Evolutionary conservation across 75 land plant species (phyloP), one percentile per base, ranked within the genome.

Genomic region (Cryptomeria japonica): DNA sequence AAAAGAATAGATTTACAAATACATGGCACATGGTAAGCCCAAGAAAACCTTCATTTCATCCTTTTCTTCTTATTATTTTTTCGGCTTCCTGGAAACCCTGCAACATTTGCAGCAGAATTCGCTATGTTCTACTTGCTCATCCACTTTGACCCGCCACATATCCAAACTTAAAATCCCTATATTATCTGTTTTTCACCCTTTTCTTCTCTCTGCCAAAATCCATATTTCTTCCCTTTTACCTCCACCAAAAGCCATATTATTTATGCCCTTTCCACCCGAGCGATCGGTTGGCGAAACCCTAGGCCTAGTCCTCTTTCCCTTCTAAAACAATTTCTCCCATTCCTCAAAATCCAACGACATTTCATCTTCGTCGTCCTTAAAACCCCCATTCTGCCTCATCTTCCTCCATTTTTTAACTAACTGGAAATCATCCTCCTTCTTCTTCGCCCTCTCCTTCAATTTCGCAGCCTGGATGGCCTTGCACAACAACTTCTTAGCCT

Each of bases 391-490:
- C 86, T 95, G 93, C 85, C 99, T 90, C 88, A 94, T 95, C 86
- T 98, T 98, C 87, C 98, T 92, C 99, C 99, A 98, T 79, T 97
- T 98, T 89, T 98, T 98, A 47, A 98, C 99, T 7, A 93, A 89
- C 87, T 97, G 99, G 25, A 98, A 94, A 25, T 95, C 95, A 14
- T 96, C 89, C 87, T 98, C 97, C 91, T 98, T 98, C 93, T 93
- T 92, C 89, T 96, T 93, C 13, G 95, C 96, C 83, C 96, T 91
- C 94, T 97, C 99, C 86, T 95, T 98, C 36, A 87, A 44, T 89
- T 96, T 97, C 92, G 96, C 91, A 5, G 94, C 95, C 90, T 98
- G 99, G 32, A 97, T 90, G 83, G 96, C 96, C 85, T 98, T 98
- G 12, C n/a, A n/a, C n/a, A 95, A 85, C 25, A 96, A 89, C 86